Evolutionary conservation across 495 filamentous ascomycete genomes (phyloP), one percentile per base, ranked within the genome.

Genomic region (Neurospora tetrasperma): DNA sequence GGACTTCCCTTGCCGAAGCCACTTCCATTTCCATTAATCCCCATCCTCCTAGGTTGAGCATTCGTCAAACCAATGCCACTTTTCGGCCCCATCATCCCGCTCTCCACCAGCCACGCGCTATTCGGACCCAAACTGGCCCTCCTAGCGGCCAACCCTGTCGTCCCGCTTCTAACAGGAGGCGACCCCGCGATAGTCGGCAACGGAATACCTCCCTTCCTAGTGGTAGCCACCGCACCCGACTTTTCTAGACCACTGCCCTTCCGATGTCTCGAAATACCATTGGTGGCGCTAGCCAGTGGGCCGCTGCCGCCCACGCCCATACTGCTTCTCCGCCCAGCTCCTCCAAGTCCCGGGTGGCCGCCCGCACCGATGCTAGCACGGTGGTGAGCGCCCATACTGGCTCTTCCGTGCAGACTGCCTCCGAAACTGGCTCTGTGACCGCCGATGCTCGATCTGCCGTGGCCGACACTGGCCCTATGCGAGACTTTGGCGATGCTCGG

Each of bases 131-230:
- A 12, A 70, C 44, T 44, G 74, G 35, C 54, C 16, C 54, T 66
- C 54, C 54, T 66, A 74, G 42, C 44, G 23, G 39, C 72, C 54
- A 42, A 66, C 27, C 12, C 66, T 48, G 42, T 44, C 73, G 71
- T 27, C 71, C 70, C 44, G 42, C 39, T 31, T 66, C 54, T 66
- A 35, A 74, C 69, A n/a, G 81, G 80, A 39, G 84, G 84, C 48
- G 83, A 83, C 72, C 82, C 85, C 40, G 78, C 75, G 71, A 86
- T 82, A 40, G 84, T 84, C 18, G 84, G 83, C 69, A 81, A 82
- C 46, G 54, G 54, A 6, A 66, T 66, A 4, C 48, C 48, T 27
- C 54, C 54, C 27, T 66, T 66, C 3, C 54, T 66, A 35, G 27
- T 35, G 54, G 14, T 14, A 66, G 2, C n/a, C 82, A 78, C 35